Conservation (phyloP, 2,329 filamentous ascomycete species). For the Raffaelea albimanens region DNA sequence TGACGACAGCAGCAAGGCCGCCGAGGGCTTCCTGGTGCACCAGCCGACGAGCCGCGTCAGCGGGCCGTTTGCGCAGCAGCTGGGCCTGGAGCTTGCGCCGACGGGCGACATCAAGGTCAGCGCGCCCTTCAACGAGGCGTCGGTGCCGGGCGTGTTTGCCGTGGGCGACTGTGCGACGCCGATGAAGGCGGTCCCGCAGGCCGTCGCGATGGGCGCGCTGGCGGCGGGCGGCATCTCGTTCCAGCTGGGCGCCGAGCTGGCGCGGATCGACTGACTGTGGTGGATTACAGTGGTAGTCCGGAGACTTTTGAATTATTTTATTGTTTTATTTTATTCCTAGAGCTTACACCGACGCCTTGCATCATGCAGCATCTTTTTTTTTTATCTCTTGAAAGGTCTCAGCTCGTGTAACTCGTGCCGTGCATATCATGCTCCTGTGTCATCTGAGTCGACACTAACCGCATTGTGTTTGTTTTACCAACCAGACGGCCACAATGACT, state of each 20-base stretch:
- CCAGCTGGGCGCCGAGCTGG: not conserved
- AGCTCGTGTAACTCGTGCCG: too few species aligned
- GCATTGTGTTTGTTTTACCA: too few species aligned
- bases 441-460: too few species aligned
- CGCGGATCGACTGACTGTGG: too few species aligned
- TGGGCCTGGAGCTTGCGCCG: constrained; percentile 30
- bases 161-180: constrained; percentile 35
- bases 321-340: too few species aligned
- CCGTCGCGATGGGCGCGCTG: not conserved
- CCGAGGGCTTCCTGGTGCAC: constrained; percentile 30
- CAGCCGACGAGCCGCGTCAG: constrained; percentile 27
- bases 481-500: constrained; percentile 5
- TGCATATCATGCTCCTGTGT: too few species aligned
- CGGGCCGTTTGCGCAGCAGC: constrained; percentile 30
- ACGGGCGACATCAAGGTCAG: constrained; percentile 32
- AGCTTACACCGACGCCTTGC: too few species aligned
- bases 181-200: not conserved
- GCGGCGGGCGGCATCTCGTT: not conserved
- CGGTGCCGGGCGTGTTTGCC: constrained; percentile 40
- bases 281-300: too few species aligned
- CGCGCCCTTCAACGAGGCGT: constrained; percentile 38
- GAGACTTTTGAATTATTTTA: too few species aligned
- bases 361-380: too few species aligned
- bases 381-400: too few species aligned
- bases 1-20: constrained; percentile 25